Evolutionary conservation across 1,284 basidiomycete genomes (phyloP), one percentile per base, ranked within the genome.

Genomic region (Sphagnurus paluster): DNA sequence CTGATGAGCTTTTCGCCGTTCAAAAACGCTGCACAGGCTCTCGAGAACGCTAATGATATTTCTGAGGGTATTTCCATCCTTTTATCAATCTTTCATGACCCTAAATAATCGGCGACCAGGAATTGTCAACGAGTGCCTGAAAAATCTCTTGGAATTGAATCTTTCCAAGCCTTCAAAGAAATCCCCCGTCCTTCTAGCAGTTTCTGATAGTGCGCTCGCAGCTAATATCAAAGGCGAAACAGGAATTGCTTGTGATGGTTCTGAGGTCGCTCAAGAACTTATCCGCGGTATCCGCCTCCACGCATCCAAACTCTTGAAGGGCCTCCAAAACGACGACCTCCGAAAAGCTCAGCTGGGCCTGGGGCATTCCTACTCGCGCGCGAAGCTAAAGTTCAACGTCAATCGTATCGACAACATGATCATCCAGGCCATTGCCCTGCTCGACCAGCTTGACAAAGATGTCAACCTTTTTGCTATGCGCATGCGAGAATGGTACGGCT

Each of bases 391-490:
- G 75, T 99, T 99, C 85, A 99, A 99, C 76, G 96, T 98, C 58
- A 98, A 99, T 82, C 82, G 96, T 56, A 87, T 93, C 54, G 96
- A 99, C 76, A 99, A 99, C 77, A 99, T 99, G 96, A 99, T 99
- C 75, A 99, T 99, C 63, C 97, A 99, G 72, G 96, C 96, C 44
- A 98, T 99, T 63, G 91, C 96, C 2, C 85, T 98, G 46, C 90
- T 98, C 61, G 96, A 99, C 75, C 95, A 98, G 64, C 88, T 99
- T 64, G 96, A 99, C 82, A 99, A 98, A 79, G 96, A 99, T 69
- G 94, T 99, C 66, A 99, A 99, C 76, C 86, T 96, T 20, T 98
- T 99, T 67, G 90, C 94, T 20, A 99, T 99, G 96, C 90, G 96
- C 44, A 87, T 98, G 44, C 80, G 96, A 57, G 96, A 99, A 68